Evolutionary conservation across 441 rosid species (phyloP).

Genomic region (Populus hybrid): DNA sequence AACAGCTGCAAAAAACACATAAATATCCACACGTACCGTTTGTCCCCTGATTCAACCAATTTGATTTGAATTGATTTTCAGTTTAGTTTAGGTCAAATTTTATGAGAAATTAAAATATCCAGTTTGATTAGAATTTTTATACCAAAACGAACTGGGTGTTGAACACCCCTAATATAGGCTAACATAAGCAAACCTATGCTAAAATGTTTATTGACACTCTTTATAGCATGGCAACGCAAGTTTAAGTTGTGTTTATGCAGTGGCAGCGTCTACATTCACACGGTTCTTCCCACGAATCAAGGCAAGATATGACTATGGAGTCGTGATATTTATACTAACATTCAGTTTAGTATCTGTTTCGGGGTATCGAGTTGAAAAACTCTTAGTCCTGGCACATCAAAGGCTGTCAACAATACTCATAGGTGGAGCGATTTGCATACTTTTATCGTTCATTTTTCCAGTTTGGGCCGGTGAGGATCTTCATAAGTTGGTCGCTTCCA

Average conservation of each 20-base stretch:
- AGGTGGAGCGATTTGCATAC: conserved; percentile 64
- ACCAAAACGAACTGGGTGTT: rapidly evolving
- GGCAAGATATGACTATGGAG: conserved; percentile 84
- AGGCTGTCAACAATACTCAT: conserved; percentile 64
- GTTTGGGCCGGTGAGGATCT: conserved; percentile 97
- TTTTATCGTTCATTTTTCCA: conserved; percentile 61
- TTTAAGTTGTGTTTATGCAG: conserved; percentile 24
- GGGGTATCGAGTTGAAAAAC: conserved; percentile 57
- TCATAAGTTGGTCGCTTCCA: conserved; percentile 49
- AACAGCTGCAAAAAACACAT: too few relatives aligned
- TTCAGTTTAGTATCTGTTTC: conserved; percentile 73
- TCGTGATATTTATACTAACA: conserved; percentile 71
- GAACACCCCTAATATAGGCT: too few relatives aligned
- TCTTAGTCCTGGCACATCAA: conserved; percentile 48
- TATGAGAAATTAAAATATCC: too few relatives aligned
- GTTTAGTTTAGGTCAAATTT: rapidly evolving
- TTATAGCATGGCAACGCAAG: too few relatives aligned
- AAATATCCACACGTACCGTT: neutral
- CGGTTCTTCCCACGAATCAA: conserved; percentile 71
- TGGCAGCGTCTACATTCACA: conserved; percentile 61
- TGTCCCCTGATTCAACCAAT: too few relatives aligned
- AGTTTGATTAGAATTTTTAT: too few relatives aligned
- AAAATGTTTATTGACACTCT: too few relatives aligned
- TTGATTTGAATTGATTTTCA: too few relatives aligned
- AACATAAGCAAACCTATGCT: too few relatives aligned